Evolutionary conservation across 2,329 filamentous ascomycete genomes (phyloP).

Genomic region (Ophiosphaerella narmari): DNA sequence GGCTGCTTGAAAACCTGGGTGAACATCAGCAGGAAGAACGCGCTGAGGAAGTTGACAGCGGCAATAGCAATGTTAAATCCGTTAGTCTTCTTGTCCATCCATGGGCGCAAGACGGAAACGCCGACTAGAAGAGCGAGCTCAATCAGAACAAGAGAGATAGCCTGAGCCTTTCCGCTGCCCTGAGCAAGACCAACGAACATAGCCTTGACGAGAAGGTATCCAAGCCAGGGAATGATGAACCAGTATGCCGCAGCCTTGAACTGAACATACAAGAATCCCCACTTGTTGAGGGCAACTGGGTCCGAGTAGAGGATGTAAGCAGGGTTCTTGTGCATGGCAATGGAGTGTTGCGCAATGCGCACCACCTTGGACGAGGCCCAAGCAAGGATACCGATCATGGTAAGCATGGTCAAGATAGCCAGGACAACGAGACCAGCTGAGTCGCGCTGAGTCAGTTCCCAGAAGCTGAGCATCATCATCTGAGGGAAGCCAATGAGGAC

Average conservation of each 20-base stretch:
- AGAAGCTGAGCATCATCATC: constrained; percentile 86
- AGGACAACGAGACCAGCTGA: constrained; percentile 85
- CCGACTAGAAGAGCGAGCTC: constrained; percentile 78
- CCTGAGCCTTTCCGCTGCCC: constrained; percentile 71
- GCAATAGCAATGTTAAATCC: constrained; percentile 94
- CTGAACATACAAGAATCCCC: constrained; percentile 97
- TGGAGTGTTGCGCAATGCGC: constrained; percentile 83
- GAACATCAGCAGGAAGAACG: constrained; percentile 87
- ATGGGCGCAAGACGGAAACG: constrained; percentile 81
- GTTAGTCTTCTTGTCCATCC: constrained; percentile 99
- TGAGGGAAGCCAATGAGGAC: constrained; percentile 89
- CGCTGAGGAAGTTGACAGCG: constrained; percentile 87
- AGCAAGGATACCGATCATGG: constrained; percentile 74
- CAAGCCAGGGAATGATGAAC: constrained; percentile 81
- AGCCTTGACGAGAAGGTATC: constrained; percentile 80
- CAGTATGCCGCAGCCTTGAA: constrained; percentile 96
- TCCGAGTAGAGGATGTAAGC: constrained; percentile 97
- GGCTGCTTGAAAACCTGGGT: constrained; percentile 85
- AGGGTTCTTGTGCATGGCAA: constrained; percentile 91
- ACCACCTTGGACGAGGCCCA: constrained; percentile 94
- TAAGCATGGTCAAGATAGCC: constrained; percentile 85
- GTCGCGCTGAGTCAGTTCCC: constrained; percentile 88
- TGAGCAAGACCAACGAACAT: constrained; percentile 88
- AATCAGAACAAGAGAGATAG: constrained; percentile 79
- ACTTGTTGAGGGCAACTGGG: constrained; percentile 91